Evolutionary conservation across 1,284 basidiomycete genomes (phyloP), one percentile per base, ranked within the genome.

Genomic region (Cutaneotrichosporon spelunceum): DNA sequence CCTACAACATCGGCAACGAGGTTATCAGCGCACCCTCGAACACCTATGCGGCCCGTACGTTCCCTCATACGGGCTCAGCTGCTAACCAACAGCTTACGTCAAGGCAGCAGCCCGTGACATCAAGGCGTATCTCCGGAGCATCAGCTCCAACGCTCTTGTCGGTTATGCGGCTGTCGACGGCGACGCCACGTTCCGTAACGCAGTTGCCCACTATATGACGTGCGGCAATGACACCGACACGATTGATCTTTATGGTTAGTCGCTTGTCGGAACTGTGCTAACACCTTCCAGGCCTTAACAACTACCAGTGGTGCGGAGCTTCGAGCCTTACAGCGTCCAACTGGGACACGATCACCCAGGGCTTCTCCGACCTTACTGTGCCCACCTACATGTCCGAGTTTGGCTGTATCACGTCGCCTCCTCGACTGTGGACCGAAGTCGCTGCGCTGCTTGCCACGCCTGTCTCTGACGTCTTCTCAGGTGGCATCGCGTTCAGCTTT

Each of bases 371-470:
- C 64, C 87, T 88, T 75, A 90, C 90, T 58, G 84, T 93, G 26
- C 85, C 86, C 1, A 89, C 90, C 6, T 94, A 94, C 82, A 91
- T 94, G 80, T 90, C 90, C 74, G 92, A 96, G 82, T 95, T 85
- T 66, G 92, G 92, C 61, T 91, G 89, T 71, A 86, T 88, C 72
- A 83, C 80, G 13, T 78, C 75, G 24, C 80, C 81, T 23, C 85
- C 87, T 48, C 87, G 91, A 69, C 79, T 86, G 27, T 96, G 90
- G 90, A 88, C 86, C 42, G 92, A 96, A 75, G 86, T 87, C 14
- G 81, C 78, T 34, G 84, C 88, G n/a, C 82, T 96, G 21, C 89
- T 88, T 75, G 84, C 87, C 61, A 71, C 82, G 11, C 79, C 88
- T 23, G 90, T 93, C 84, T 84, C 87, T 13, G 78, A 87, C 65